phyloP scores from a whole-genome alignment of 345 rosid species.

The Pugionium cornutum region DNA sequence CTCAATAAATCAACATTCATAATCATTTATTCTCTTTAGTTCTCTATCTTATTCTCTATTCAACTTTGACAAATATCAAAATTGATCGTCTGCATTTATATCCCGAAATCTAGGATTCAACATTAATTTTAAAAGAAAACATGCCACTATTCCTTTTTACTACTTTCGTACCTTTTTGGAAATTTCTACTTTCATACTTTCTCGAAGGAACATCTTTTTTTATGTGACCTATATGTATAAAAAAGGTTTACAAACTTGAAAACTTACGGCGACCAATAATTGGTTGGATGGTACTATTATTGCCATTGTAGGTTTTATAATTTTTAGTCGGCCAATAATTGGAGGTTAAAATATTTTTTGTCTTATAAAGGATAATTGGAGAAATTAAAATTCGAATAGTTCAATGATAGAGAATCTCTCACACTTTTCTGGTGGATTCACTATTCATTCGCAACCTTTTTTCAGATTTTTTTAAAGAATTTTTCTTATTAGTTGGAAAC shows the following conservation, averaged over 20 bases:
- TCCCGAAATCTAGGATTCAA: too few relatives aligned
- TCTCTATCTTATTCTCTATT: too few relatives aligned
- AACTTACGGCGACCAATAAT: constrained; percentile 38
- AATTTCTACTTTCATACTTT: constrained; percentile 4
- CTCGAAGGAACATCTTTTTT: constrained; percentile 17
- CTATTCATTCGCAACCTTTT: constrained; percentile 31
- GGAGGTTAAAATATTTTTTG: constrained; percentile 26
- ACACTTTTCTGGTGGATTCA: constrained; percentile 39
- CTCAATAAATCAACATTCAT: too few relatives aligned
- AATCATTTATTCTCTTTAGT: too few relatives aligned
- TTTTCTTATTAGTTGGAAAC: too few relatives aligned
- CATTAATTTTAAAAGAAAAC: neutral
- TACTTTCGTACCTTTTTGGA: neutral
- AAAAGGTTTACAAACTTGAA: constrained; percentile 20
- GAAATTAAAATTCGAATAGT: constrained; percentile 29
- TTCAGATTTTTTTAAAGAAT: too few relatives aligned
- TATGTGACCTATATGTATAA: constrained; percentile 19
- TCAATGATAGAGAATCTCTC: constrained; percentile 29
- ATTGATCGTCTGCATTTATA: too few relatives aligned
- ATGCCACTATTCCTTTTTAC: neutral
- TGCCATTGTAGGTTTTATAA: constrained; percentile 28
- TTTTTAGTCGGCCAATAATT: constrained; percentile 34
- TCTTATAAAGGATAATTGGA: neutral
- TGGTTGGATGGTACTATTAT: constrained; percentile 39
- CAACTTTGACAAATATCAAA: too few relatives aligned